Percentiles rank a stretch among this genome's conserved stretches.
phyloP scores from a whole-genome alignment of 495 filamentous ascomycete genomes.

The Paragyromitra xinjiangensis region DNA sequence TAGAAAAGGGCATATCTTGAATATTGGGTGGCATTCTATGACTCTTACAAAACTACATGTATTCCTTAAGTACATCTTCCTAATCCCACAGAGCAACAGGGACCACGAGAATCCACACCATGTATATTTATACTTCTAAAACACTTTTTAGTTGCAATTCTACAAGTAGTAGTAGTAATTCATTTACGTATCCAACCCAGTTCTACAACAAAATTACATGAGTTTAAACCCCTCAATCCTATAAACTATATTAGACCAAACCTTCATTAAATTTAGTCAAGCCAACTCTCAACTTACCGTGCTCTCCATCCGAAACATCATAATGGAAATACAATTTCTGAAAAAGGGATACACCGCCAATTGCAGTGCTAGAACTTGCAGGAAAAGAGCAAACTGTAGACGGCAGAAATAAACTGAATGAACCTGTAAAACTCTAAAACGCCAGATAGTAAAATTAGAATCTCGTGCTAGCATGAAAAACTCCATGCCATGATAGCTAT shows the following conservation, averaged over 20 bases:
- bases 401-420: not conserved
- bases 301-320: not conserved
- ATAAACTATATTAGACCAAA: not conserved
- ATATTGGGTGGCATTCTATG: too few species aligned
- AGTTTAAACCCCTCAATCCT: not conserved
- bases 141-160: not conserved
- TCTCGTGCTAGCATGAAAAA: not conserved
- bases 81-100: not conserved
- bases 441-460: not conserved
- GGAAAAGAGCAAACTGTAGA: not conserved
- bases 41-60: not conserved
- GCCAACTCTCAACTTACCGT: not conserved
- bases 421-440: not conserved
- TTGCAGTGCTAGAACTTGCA: not conserved
- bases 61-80: not conserved
- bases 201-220: not conserved
- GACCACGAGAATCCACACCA: not conserved
- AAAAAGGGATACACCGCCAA: not conserved
- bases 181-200: not conserved
- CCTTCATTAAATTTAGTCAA: not conserved
- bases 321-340: not conserved
- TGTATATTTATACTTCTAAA: not conserved
- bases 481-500: not conserved
- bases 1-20: too few species aligned
- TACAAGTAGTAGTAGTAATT: not conserved